A percentile compares a stretch with the other conserved stretches of the same genome.
Evolutionary conservation across 768 basidiomycete genomes (phyloP).

Genomic region (Tephrocybe sp.): DNA sequence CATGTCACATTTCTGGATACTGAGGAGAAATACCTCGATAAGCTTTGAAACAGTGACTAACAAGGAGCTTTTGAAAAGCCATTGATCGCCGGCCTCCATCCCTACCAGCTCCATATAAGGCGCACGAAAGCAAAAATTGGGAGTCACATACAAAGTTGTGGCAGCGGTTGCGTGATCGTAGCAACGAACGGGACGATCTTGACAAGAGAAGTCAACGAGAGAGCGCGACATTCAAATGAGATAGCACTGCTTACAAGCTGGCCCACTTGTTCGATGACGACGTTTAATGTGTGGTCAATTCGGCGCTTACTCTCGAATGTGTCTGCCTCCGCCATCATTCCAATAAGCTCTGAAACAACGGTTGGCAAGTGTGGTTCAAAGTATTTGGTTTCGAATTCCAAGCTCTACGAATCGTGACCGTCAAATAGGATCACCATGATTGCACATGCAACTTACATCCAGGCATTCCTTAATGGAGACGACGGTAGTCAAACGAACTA

Average conservation of each 20-base stretch:
- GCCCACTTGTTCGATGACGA: constrained; percentile 59
- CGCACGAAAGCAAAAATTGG: neutral
- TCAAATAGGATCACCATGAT: neutral
- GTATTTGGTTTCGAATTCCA: constrained; percentile 55
- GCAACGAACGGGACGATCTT: constrained; percentile 69
- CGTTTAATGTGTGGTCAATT: constrained; percentile 66
- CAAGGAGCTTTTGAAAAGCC: constrained; percentile 68
- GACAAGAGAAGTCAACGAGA: neutral
- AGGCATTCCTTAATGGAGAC: constrained; percentile 78
- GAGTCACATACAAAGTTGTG: constrained; percentile 59
- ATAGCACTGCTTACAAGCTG: constrained; percentile 29
- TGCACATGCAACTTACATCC: constrained; percentile 54
- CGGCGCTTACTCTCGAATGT: constrained; percentile 75
- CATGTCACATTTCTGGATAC: neutral
- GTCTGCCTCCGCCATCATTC: constrained; percentile 68
- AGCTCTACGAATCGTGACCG: constrained; percentile 40
- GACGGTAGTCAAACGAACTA: constrained; percentile 85
- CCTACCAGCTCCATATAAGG: constrained; percentile 40
- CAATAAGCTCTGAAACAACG: constrained; percentile 63
- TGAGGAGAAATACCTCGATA: constrained; percentile 49
- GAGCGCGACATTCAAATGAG: neutral
- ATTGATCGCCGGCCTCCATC: constrained; percentile 64
- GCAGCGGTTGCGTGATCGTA: constrained; percentile 62
- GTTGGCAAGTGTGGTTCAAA: constrained; percentile 71
- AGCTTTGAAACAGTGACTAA: constrained; percentile 69